A percentile compares a stretch with the other conserved stretches of the same genome.
phyloP scores from a whole-genome alignment of 73 alveolate species.

The Tetrahymena thermophila region DNA sequence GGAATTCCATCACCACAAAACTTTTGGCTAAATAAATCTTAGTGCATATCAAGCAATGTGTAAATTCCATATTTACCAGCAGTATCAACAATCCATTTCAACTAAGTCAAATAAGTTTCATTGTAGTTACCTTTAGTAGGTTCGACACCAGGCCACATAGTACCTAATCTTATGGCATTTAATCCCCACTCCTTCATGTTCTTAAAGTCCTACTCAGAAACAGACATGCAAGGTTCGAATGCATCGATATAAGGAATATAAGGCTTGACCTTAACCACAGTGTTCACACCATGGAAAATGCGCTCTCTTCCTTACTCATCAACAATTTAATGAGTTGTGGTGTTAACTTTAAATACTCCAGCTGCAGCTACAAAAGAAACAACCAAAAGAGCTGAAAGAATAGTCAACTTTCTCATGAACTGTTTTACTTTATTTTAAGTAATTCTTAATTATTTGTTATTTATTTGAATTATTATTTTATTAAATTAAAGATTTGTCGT shows the following conservation, averaged over 20 bases:
- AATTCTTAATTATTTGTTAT: not conserved
- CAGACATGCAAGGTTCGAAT: conserved; percentile 31
- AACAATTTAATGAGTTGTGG: not conserved
- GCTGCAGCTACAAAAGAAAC: not conserved
- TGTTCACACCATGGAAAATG: conserved; percentile 35
- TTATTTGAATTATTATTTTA: no score
- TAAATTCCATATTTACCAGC: conserved; percentile 23
- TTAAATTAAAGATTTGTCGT: not conserved
- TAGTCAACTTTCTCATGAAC: not conserved
- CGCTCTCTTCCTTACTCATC: conserved; percentile 15
- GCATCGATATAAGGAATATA: conserved; percentile 9
- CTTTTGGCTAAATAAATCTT: conserved; percentile 14
- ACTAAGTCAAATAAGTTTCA: not conserved
- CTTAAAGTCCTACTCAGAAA: not conserved
- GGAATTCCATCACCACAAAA: conserved; percentile 45
- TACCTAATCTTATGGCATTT: conserved; percentile 28
- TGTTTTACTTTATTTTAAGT: not conserved
- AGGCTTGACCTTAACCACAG: conserved; percentile 25
- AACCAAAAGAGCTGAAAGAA: not conserved
- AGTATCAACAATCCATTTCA: conserved; percentile 3
- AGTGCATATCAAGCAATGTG: conserved; percentile 23
- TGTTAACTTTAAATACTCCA: not conserved
- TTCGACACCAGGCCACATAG: conserved; percentile 44
- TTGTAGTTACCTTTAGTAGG: conserved; percentile 1
- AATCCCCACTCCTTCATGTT: conserved; percentile 29